Base-by-base conservation (phyloP, 352 stramenopile species). In the Phytophthora palmivora region DNA sequence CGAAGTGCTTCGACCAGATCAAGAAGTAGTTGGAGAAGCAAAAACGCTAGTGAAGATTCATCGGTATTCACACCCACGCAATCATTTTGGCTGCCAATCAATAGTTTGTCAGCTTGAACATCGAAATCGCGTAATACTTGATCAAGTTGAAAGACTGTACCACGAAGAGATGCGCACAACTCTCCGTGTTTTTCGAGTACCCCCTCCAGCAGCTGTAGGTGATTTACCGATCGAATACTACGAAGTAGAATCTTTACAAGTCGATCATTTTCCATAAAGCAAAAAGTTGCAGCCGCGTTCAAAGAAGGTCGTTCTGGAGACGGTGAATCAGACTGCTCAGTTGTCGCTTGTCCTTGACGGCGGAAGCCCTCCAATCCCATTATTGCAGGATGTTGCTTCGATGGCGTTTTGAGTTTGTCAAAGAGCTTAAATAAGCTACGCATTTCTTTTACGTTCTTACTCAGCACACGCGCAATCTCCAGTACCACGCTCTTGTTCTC, bases 241-340 rank as follows among this genome's bases (percentile, higher is more conserved):
- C 83, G 82, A 26, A 86, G 54, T 18, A 95, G 71, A 53, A 92
- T 90, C 38, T 75, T 82, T 15, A 87, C 77, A 22, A 95, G 67
- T 14, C 83, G 82, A 50, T 92, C 80, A 9, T 92, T 94, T 49
- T 95, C 85, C 57, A 84, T 74, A 15, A 94, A 84, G 2, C 61
- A 80, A 51, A 82, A 91, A 1, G 15, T 58, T 22, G 58, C 6
- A 14, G 41, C 18, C 15, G 44, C n/a, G 2, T 15, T 39, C 3
- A 51, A 30, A 38, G 46, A 34, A 57, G 56, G 28, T 9, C 42
- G 34, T 9, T 50, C 58, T 4, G 26, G 21, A 33, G 68, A 55
- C 3, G 22, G 22, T 10, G 53, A 57, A 14, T 43, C 21, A 2
- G 5, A 30, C 16, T 53, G 16, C 8, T 52, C 44, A 52, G 26